Conservation (phyloP, 1,284 basidiomycete species). For the Cutaneotrichosporon dermatis region DNA sequence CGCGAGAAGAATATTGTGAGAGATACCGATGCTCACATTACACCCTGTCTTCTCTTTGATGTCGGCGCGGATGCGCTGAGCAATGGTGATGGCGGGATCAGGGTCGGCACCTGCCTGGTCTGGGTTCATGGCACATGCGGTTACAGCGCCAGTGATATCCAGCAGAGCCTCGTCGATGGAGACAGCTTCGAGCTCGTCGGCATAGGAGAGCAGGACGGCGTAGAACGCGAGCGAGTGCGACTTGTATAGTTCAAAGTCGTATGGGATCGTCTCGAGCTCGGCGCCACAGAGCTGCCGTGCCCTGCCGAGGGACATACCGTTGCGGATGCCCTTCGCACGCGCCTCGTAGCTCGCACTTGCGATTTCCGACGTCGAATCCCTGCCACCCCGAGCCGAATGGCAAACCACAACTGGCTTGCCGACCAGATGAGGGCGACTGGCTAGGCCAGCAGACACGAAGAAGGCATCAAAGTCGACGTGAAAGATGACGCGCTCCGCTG, state of each 20-base stretch:
- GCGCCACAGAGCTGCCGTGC: slow-evolving; percentile 65
- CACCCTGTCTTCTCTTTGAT: slow-evolving; percentile 74
- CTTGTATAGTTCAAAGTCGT: slow-evolving; percentile 65
- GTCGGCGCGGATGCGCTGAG: slow-evolving; percentile 72
- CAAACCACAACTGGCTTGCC: slow-evolving; percentile 91
- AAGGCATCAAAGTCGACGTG: slow-evolving; percentile 97
- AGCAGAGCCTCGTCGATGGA: slow-evolving; percentile 94
- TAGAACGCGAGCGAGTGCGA: slow-evolving; percentile 80
- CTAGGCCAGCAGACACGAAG: slow-evolving; percentile 86
- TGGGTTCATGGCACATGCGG: slow-evolving; percentile 40
- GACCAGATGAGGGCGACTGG: slow-evolving; percentile 68
- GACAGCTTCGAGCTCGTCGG: slow-evolving; percentile 89
- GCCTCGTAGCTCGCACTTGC: slow-evolving; percentile 94
- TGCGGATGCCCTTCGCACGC: slow-evolving; percentile 76
- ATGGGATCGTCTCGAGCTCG: slow-evolving; percentile 68
- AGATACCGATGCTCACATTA: slow-evolving; percentile 87
- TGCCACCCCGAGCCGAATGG: slow-evolving; percentile 68
- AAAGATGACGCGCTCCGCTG: slow-evolving; percentile 66
- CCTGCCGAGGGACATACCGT: slow-evolving; percentile 92
- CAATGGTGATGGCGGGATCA: slow-evolving; percentile 64
- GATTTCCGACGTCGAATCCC: slow-evolving; percentile 82
- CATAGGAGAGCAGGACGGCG: slow-evolving; percentile 79
- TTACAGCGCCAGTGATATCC: slow-evolving; percentile 70
- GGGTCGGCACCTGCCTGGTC: slow-evolving; percentile 24
- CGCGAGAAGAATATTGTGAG: slow-evolving; percentile 85